These are phyloP conservation scores for Magnusiomyces tetraspermus DNA, from an alignment of 1,139 yeast species.

Conservation along the genomic window DNA sequence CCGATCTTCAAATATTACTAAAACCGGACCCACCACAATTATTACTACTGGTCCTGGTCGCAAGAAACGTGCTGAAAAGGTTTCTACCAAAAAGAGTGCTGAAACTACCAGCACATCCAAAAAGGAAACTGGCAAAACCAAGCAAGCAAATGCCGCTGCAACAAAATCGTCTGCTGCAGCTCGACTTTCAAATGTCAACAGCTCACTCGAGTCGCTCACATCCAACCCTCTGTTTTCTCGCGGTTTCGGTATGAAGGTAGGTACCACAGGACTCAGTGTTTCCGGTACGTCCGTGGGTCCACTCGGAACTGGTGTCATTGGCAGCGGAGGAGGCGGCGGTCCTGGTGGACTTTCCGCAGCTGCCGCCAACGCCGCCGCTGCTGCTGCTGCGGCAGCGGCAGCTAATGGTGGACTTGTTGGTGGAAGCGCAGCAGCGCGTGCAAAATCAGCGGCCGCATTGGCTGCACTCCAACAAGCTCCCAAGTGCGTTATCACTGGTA, in stretches of 20 bases:
- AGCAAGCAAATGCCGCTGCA: background rate
- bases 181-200: background rate
- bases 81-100: background rate
- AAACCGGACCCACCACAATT: background rate
- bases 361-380: conserved; percentile 8
- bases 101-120: background rate
- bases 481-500: conserved; percentile 69
- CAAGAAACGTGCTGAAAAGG: conserved; percentile 3
- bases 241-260: conserved; percentile 5
- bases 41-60: conserved; percentile 1
- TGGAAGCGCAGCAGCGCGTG: conserved; percentile 12
- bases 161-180: background rate
- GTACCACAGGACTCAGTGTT: background rate
- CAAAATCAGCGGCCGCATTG: conserved; percentile 13
- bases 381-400: conserved; percentile 15
- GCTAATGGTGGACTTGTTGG: conserved; percentile 8
- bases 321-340: conserved; percentile 3
- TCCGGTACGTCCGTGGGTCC: conserved; percentile 6
- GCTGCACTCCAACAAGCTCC: conserved; percentile 13
- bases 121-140: background rate
- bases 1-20: background rate
- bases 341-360: conserved; percentile 6
- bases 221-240: conserved; percentile 3
- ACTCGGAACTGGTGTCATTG: conserved; percentile 5
- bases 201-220: background rate